These are phyloP conservation scores for Ramaria sp. DNA, from an alignment of 768 basidiomycete species.

Conservation along the genomic window DNA sequence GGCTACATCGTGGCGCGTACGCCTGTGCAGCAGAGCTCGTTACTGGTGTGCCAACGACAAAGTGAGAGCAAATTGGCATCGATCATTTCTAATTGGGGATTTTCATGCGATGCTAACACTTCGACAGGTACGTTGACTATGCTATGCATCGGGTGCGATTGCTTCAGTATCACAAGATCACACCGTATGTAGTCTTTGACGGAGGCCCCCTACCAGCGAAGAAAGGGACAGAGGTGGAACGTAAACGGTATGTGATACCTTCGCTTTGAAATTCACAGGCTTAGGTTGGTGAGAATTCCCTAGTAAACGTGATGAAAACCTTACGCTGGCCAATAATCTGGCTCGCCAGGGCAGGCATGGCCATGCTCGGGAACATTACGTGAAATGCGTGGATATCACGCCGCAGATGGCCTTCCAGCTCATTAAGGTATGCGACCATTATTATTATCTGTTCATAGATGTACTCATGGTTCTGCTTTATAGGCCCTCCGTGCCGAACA, in stretches of 20 bases:
- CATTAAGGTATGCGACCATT: constrained; percentile 62
- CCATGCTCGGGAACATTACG: constrained; percentile 80
- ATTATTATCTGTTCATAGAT: constrained; percentile 8
- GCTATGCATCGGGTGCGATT: constrained; percentile 88
- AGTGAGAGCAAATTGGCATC: constrained; percentile 39
- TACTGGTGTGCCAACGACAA: constrained; percentile 70
- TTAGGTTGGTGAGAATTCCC: background rate
- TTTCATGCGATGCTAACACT: background rate
- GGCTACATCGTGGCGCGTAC: constrained; percentile 84
- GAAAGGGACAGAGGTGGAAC: constrained; percentile 74
- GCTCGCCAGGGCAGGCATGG: constrained; percentile 65
- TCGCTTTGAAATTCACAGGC: background rate
- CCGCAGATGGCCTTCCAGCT: constrained; percentile 96
- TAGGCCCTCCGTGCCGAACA: constrained; percentile 79
- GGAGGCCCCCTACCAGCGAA: constrained; percentile 95
- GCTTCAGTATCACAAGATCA: constrained; percentile 72
- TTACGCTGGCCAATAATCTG: constrained; percentile 62
- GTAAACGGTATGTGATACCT: constrained; percentile 33
- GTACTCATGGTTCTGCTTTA: background rate
- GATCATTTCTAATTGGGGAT: background rate
- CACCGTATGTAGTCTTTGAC: constrained; percentile 91
- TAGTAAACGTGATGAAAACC: constrained; percentile 63
- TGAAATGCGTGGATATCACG: constrained; percentile 90
- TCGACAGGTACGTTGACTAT: constrained; percentile 84
- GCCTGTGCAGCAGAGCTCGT: constrained; percentile 87